phyloP scores from a whole-genome alignment of 179 eudicot genomes.

The Silene noctiflora region DNA sequence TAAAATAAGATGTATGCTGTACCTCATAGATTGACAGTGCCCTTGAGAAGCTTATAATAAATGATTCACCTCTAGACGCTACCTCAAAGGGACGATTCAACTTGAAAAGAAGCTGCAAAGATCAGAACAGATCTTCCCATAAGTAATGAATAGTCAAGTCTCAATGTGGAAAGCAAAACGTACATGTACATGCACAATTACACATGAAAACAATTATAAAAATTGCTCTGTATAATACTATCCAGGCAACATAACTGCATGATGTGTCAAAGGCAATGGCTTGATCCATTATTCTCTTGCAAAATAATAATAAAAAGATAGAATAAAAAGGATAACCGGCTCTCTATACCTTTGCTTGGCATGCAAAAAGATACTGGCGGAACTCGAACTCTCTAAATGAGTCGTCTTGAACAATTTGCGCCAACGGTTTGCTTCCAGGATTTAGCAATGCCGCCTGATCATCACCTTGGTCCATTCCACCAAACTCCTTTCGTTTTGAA shows the following conservation, averaged over 20 bases:
- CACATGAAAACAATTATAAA: background rate
- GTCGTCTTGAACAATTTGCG: conserved; percentile 89
- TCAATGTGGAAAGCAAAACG: conserved; percentile 1
- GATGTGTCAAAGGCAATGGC: background rate
- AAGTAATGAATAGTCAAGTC: conserved; percentile 6
- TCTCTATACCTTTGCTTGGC: conserved; percentile 84
- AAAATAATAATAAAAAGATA: background rate
- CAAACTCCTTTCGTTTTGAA: conserved; percentile 74
- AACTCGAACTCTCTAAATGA: conserved; percentile 97
- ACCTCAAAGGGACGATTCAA: conserved; percentile 91
- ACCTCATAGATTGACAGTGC: conserved; percentile 80
- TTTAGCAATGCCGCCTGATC: conserved; percentile 84
- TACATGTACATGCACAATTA: background rate
- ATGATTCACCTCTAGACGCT: conserved; percentile 86
- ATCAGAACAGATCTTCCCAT: conserved; percentile 22
- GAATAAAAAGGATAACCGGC: background rate
- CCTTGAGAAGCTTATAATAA: conserved; percentile 85
- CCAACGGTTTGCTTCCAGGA: conserved; percentile 64
- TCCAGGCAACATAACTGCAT: background rate
- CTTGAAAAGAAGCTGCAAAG: conserved; percentile 78
- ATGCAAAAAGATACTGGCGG: conserved; percentile 95
- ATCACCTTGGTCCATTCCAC: conserved; percentile 89
- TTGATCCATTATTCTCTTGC: background rate
- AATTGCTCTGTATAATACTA: background rate
- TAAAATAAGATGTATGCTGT: conserved; percentile 10